Base-by-base conservation (phyloP, 129 eudicot genomes). In the Solidago caesia region DNA sequence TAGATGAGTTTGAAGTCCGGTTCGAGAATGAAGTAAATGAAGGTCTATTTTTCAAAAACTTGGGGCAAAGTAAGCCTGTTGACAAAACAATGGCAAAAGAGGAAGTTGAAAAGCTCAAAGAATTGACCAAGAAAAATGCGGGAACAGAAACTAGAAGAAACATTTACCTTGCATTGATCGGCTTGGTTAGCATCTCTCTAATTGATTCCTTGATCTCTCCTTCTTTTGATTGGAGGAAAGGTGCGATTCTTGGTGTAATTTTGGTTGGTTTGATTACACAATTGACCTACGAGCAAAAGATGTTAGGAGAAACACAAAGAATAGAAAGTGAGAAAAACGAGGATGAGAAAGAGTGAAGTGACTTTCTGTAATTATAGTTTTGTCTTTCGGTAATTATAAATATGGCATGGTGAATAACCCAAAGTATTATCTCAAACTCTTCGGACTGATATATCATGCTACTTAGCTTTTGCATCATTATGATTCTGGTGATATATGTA, bases 341-440 rank as follows among this genome's bases (percentile, higher is more conserved):
- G 63, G 84, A 82, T 72, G 75, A 82, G 57, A 77, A 74, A 80
- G 80, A 84, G 80, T 84, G 84, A 87, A 51, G 64, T 58, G 52
- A 5, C 57, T 48, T 76, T 74, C 62, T 62, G 43, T 29, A 2
- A 16, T 69, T 60, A 33, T 63, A 51, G 47, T 66, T 33, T 33
- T 51, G 73, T 77, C 55, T 56, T 57, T 56, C 51, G 8, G 3
- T 26, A 39, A 33, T 68, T 74, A 78, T 52, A 56, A 43, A 75
- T 90, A 83, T 91, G 11, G 89, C 88, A 78, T 91, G 95, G 83
- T 86, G 82, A 78, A 91, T 88, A 91, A 91, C 94, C 88, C 91
- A 84, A 86, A 84, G 88, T 77, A 65, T 57, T 71, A 84, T 69
- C 80, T 81, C 74, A 82, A 65, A 61, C 75, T 82, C 84, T 64